A percentile compares a stretch with the other conserved stretches of the same genome.
phyloP scores from a whole-genome alignment of 208 protist species.

The Angomonas deanei region DNA sequence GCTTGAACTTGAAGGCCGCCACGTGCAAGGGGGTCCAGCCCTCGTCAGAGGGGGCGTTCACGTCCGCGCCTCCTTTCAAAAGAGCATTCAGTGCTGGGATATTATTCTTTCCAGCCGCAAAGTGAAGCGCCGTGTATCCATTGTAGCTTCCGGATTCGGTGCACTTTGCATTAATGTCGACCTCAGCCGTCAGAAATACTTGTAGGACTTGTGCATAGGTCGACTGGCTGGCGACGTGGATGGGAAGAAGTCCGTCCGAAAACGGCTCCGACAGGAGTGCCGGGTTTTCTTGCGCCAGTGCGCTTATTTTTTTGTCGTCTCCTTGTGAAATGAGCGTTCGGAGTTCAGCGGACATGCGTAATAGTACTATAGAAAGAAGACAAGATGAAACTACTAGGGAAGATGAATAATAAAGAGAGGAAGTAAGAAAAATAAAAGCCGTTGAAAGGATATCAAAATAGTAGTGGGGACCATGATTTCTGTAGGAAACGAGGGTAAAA shows the following conservation, averaged over 20 bases:
- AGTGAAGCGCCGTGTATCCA: constrained; percentile 56
- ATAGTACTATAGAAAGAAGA: background rate
- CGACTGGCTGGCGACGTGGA: constrained; percentile 35
- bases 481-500: background rate
- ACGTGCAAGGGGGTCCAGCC: constrained; percentile 56
- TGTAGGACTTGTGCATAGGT: constrained; percentile 18
- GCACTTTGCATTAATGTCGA: constrained; percentile 23
- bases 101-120: constrained; percentile 31
- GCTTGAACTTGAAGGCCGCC: constrained; percentile 44
- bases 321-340: background rate
- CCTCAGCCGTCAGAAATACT: constrained; percentile 35
- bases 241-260: constrained; percentile 36
- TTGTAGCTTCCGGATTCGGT: constrained; percentile 29
- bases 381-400: too few relatives aligned
- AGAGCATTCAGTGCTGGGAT: constrained; percentile 31
- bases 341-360: background rate
- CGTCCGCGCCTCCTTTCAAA: constrained; percentile 19
- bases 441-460: too few relatives aligned
- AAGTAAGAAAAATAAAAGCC: background rate
- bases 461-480: background rate
- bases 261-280: constrained; percentile 13
- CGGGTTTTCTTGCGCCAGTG: background rate
- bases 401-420: background rate
- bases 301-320: background rate
- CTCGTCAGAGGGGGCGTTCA: constrained; percentile 31